Base-by-base conservation (phyloP, 106 monocot species). In the Phalaenopsis aphrodite region DNA sequence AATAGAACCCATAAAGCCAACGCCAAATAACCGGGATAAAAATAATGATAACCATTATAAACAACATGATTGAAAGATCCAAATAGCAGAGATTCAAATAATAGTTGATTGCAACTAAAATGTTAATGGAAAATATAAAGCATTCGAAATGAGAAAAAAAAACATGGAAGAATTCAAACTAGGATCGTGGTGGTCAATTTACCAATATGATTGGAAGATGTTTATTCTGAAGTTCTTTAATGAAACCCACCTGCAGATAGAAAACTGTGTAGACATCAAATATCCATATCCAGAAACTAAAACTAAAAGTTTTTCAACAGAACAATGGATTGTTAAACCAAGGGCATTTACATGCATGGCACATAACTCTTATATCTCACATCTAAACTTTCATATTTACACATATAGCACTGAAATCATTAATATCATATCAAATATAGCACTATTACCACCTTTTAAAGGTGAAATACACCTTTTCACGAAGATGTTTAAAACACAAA, bases 171-270 rank as follows among this genome's bases (percentile, higher is more conserved):
- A 24, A 68, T 68, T 1, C 68, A 68, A 3, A 68, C 68, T 37
- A 1, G 10, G 42, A 73, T 42, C 42, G 45, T 74, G 74, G 43
- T n/a, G 74, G 19, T 42, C 76, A 79, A 47, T 8, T 12, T 90
- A 94, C 94, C 91, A 94, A 68, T 69, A 94, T 82, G 2, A 91
- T 16, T 39, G 91, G 89, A 72, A 80, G 73, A 82, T 83, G 85
- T 30, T 77, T 80, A 81, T 69, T 45, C 41, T 75, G 61, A n/a
- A 88, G 76, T 82, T 87, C 89, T 87, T 87, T 85, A 56, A 94
- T 94, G 75, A 91, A 94, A 85, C 88, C 82, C 61, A 91, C 83
- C 94, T 94, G 82, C 77, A 85, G 77, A 73, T 37, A 10, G 3
- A 76, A 79, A 65, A 6, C 21, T 65, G 24, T 21, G 55, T 72